A percentile compares a stretch with the other conserved stretches of the same genome.
These are phyloP conservation scores for Sarocladium kiliense DNA, from an alignment of 2,329 filamentous ascomycete species.

Conservation along the genomic window DNA sequence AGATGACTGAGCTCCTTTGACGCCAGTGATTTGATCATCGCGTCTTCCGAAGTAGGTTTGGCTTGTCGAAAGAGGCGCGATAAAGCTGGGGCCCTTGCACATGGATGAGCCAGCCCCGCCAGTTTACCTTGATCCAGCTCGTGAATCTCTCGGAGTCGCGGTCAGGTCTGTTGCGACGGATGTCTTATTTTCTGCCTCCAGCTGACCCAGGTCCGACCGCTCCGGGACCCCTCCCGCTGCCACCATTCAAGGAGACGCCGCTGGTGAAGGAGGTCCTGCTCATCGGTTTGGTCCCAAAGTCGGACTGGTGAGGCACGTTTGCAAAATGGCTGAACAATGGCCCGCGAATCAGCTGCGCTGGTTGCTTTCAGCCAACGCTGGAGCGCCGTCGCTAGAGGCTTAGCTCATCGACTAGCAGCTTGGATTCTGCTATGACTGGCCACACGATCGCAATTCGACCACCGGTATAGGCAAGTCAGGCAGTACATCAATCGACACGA, in stretches of 20 bases:
- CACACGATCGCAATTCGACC: not conserved
- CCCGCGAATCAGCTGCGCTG: not conserved
- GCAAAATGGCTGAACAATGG: not conserved
- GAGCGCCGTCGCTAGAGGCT: not conserved
- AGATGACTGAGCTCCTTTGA: not conserved
- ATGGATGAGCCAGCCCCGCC: not conserved
- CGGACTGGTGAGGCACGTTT: not conserved
- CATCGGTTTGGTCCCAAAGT: not conserved
- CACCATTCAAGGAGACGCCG: not conserved
- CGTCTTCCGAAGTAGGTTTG: slow-evolving; percentile 3
- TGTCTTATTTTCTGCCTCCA: not conserved
- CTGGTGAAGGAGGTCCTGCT: not conserved
- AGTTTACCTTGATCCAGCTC: not conserved
- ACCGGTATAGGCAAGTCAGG: not conserved
- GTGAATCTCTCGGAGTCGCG: not conserved
- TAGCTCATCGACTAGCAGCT: not conserved
- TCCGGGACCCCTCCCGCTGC: not conserved
- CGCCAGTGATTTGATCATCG: not conserved
- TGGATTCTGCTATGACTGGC: not conserved
- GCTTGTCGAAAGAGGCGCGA: not conserved
- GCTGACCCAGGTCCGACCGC: not conserved
- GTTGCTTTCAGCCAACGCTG: not conserved
- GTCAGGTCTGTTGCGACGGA: not conserved
- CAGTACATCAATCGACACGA: not conserved
- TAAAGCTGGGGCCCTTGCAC: not conserved